These are phyloP conservation scores for Phytophthora constricta DNA, from an alignment of 352 stramenopile species.

Conservation along the genomic window DNA sequence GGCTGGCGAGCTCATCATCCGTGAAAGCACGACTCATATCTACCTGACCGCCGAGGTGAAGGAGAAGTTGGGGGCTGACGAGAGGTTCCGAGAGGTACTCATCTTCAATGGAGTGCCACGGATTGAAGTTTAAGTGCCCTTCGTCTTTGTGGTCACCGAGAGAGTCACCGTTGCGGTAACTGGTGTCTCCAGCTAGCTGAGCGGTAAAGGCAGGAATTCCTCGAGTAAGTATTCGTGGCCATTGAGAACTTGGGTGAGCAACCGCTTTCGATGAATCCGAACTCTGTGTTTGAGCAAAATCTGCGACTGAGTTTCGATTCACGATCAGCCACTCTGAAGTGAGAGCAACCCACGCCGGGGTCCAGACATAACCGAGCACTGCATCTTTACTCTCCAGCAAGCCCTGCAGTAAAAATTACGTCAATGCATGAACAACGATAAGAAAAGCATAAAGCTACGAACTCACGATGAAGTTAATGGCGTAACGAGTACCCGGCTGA, in stretches of 20 bases:
- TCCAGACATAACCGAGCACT: constrained; percentile 45
- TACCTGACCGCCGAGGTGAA: constrained; percentile 72
- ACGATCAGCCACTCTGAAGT: constrained; percentile 63
- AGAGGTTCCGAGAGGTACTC: constrained; percentile 64
- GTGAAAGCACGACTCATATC: constrained; percentile 56
- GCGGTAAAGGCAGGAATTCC: constrained; percentile 48
- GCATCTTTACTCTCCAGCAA: constrained; percentile 34
- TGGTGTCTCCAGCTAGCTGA: constrained; percentile 35
- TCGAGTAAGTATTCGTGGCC: constrained; percentile 47
- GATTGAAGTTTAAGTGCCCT: constrained; percentile 52
- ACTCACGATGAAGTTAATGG: constrained; percentile 63
- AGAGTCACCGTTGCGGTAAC: constrained; percentile 44
- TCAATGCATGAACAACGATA: background rate
- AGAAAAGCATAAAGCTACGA: background rate
- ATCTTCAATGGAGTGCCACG: constrained; percentile 67
- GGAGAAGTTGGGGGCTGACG: constrained; percentile 47
- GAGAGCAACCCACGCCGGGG: constrained; percentile 42
- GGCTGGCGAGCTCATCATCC: constrained; percentile 39
- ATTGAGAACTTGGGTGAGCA: constrained; percentile 27
- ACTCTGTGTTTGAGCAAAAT: constrained; percentile 24
- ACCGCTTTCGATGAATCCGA: constrained; percentile 2
- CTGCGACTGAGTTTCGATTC: constrained; percentile 44
- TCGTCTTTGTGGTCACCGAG: constrained; percentile 48
- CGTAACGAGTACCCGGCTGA: constrained; percentile 58
- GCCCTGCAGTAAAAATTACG: constrained; percentile 31